Base-by-base conservation (phyloP, 164 flowering plant genomes). In the Annona squamosa region DNA sequence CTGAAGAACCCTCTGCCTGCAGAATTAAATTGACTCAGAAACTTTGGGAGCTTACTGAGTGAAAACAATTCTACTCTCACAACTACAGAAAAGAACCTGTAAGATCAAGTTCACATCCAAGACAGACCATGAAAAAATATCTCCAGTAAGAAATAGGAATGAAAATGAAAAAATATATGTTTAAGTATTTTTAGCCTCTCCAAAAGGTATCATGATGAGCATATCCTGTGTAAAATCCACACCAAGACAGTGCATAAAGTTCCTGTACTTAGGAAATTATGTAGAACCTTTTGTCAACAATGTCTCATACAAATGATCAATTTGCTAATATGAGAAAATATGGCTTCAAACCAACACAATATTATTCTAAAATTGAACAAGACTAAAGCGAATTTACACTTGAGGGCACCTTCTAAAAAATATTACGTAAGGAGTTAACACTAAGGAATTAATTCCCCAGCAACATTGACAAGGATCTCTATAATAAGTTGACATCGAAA, bases 1-100 rank as follows among this genome's bases (percentile, higher is more conserved):
- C 94, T 6, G 99, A 92, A 3, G 98, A 89, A 73, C 98, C 99
- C 79, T 96, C 97, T 3, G 99, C 99, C 99, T 96, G 75, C 65
- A 74, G 56, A 52, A 52, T 52, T 52, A 52, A 9, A 52, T 16
- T 52, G 13, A 52, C 10, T 48, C 2, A 48, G 59, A 52, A 52
- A 52, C 59, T 16, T 52, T 7, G 2, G 13, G 17, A 16, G 10
- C 13, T 52, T 26, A 26, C 37, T 26, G 37, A 26, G 37, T 26
- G 37, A 26, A 26, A 26, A 26, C 37, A 26, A 26, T 26, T 26
- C 37, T 26, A 26, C 37, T 26, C 37, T 26, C 37, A 26, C 37
- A 26, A 26, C 37, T 52, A 52, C 13, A 52, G 7, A 4, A 4
- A 4, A 48, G 5, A 48, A 52, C 17, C 59, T 52, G 59, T 52